Evolutionary conservation across 108 stramenopile genomes (phyloP).

Genomic region (Cyclotella baltica): DNA sequence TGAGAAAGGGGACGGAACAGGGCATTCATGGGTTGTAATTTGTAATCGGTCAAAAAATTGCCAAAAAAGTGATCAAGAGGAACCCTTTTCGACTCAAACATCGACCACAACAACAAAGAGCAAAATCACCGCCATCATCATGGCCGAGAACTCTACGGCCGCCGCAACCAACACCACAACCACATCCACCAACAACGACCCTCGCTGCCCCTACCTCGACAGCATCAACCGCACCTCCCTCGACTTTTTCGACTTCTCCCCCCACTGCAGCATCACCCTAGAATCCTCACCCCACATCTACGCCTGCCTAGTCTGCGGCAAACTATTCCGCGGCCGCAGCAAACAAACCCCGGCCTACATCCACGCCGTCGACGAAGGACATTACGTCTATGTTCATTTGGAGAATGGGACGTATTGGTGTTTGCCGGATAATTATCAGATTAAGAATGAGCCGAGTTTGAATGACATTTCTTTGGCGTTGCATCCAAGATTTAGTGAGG

Average conservation of each 20-base stretch:
- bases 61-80: too few relatives aligned
- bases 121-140: too few relatives aligned
- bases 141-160: too few relatives aligned
- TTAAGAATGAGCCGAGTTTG: conserved; percentile 82
- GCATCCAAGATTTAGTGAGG: conserved; percentile 76
- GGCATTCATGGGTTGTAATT: too few relatives aligned
- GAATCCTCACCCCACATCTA: conserved; percentile 94
- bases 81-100: too few relatives aligned
- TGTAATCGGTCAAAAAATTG: too few relatives aligned
- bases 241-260: conserved; percentile 97
- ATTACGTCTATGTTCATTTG: conserved; percentile 95
- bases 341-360: conserved; percentile 94
- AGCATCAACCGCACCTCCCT: conserved; percentile 94
- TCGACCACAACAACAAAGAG: too few relatives aligned
- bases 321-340: conserved; percentile 95
- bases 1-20: too few relatives aligned
- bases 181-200: too few relatives aligned
- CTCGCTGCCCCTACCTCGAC: conserved; percentile 96
- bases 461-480: conserved; percentile 87
- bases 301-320: conserved; percentile 97
- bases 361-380: conserved; percentile 91
- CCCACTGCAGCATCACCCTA: conserved; percentile 91
- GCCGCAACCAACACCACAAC: neutral
- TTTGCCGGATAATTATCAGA: conserved; percentile 97
- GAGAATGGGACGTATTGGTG: conserved; percentile 87